These are phyloP conservation scores for Verbena officinalis DNA, from an alignment of 257 asterid genomes.

Conservation along the genomic window DNA sequence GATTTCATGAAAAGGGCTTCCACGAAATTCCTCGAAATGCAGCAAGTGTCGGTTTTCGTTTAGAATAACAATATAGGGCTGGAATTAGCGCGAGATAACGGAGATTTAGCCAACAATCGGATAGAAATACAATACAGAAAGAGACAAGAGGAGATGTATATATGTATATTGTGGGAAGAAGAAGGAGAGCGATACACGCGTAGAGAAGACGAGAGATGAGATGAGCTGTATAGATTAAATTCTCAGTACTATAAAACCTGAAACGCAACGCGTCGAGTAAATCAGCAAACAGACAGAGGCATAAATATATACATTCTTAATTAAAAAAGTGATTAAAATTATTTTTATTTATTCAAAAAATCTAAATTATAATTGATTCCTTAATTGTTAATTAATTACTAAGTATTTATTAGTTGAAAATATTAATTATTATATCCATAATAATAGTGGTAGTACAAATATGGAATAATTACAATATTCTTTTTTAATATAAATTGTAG, in stretches of 20 bases:
- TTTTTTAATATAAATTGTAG: too few species aligned
- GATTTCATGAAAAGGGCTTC: constrained; percentile 18
- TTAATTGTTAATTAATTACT: too few species aligned
- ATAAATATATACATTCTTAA: too few species aligned
- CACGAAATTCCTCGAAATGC: constrained; percentile 14
- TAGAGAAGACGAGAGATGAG: constrained; percentile 1
- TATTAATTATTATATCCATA: too few species aligned
- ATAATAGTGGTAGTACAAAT: too few species aligned
- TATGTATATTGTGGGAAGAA: background rate
- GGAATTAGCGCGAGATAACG: constrained; percentile 23
- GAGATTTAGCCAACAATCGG: constrained; percentile 27
- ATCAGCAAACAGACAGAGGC: too few species aligned
- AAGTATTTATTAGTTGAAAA: too few species aligned
- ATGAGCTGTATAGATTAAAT: constrained; percentile 22
- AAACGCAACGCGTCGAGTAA: constrained; percentile 36
- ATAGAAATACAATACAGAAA: constrained; percentile 18
- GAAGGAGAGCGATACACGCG: constrained; percentile 6
- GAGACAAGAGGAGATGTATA: background rate
- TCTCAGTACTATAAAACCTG: background rate
- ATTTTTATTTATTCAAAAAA: too few species aligned
- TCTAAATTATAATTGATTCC: too few species aligned
- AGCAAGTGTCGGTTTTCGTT: constrained; percentile 19
- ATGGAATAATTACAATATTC: too few species aligned
- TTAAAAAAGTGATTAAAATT: too few species aligned
- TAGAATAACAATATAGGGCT: constrained; percentile 25